Evolutionary conservation across 1,284 basidiomycete species (phyloP), one percentile per base, ranked within the genome.

Genomic region (Ceratorhiza oryzae-sativae): DNA sequence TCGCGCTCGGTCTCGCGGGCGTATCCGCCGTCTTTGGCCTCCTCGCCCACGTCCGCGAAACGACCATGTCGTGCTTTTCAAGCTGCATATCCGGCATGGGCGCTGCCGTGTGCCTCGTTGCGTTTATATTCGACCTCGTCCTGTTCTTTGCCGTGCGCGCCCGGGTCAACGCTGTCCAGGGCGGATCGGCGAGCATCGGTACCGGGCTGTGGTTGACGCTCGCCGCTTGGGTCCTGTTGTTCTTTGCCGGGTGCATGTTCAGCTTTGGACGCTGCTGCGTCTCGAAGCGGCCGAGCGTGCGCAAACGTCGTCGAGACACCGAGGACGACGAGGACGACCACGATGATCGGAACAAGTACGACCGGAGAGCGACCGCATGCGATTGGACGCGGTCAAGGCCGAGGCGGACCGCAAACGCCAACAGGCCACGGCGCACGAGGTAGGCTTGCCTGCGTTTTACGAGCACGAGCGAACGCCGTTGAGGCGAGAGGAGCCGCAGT

Each of bases 231-330:
- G 48, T 94, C 0, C 83, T 93, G 25, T 83, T 94, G 58, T 92
- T 93, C 82, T 88, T 95, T 79, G 89, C 90, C 56, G 93, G 93
- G 20, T 95, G 93, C 79, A 91, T 93, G 82, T 95, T 88, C 77
- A 85, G 88, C 4, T 77, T 94, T 55, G 93, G 93, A 27, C 84
- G 90, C 73, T 95, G 93, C 77, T 95, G 93, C 78, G 85, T 93
- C 34, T 84, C 81, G 20, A 83, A 88, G 34, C 80, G 85, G 42
- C 83, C 86, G 20, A 83, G 84, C 34, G 83, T 76, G 23, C n/a
- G 25, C 48, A 12, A 63, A 3, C 30, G 23, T 8, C 68, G 41
- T 15, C 18, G 76, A 56, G 77, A 76, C 27, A 15, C 20, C 76
- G 75, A 71, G 73, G 73, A 61, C 77, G 74, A 63, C 78, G 20